These are phyloP conservation scores for Gelatoporia subvermispora DNA, from an alignment of 768 basidiomycete genomes.

Conservation along the genomic window DNA sequence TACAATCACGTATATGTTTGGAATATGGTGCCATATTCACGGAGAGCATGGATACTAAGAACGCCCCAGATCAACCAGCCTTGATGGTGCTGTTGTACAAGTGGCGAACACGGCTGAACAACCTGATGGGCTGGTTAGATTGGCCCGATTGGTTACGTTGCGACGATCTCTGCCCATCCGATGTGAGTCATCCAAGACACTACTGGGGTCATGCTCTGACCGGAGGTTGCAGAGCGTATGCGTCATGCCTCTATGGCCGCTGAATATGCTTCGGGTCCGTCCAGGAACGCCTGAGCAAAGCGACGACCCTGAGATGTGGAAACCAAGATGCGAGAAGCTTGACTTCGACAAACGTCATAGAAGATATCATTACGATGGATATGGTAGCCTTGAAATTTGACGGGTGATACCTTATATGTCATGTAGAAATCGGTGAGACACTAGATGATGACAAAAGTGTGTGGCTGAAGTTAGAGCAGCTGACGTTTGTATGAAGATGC, in stretches of 20 bases:
- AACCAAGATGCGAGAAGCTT: background rate
- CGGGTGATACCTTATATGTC: no score
- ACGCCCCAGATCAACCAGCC: background rate
- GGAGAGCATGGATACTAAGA: conserved; percentile 6
- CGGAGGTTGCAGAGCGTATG: background rate
- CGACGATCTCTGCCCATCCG: conserved; percentile 1
- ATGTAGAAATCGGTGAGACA: no score
- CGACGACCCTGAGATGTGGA: background rate
- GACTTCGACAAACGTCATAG: no score
- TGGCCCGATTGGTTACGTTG: conserved; percentile 8
- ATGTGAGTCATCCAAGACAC: background rate
- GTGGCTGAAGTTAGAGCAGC: no score
- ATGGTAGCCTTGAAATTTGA: no score
- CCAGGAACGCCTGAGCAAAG: background rate
- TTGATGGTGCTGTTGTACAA: background rate
- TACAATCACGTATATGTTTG: background rate
- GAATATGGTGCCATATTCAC: conserved; percentile 3
- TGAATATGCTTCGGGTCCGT: background rate
- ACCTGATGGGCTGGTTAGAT: conserved; percentile 5
- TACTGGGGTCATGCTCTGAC: no score
- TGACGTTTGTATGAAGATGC: no score
- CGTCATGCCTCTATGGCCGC: conserved; percentile 4
- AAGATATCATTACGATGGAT: no score
- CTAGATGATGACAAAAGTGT: no score
- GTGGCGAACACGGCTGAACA: conserved; percentile 1